Evolutionary conservation across 2,329 filamentous ascomycete species (phyloP), one percentile per base, ranked within the genome.

Genomic region (Epichloe elymi): DNA sequence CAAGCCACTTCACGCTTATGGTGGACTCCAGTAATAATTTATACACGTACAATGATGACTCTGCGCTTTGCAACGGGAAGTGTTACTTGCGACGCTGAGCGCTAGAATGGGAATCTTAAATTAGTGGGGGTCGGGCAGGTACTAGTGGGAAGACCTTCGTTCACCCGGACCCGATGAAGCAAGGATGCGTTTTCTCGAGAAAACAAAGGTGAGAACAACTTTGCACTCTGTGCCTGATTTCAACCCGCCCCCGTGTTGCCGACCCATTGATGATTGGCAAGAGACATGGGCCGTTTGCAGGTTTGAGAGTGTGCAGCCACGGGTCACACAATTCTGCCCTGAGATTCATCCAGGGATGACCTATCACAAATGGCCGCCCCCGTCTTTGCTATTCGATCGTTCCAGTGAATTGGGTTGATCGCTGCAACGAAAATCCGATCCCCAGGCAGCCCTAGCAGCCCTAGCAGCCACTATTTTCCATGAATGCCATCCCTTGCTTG

Each of bases 141-240:
- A 37, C 23, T 37, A 41, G 42, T 42, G 45, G 7, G 17, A 33
- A 35, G 15, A 41, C 20, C 40, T 42, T 42, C 42, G 30, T 39
- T 50, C 44, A 43, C 17, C 20, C 20, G 26, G 26, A 14, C 47
- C 37, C n/a, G 15, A 36, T 49, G 30, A 12, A 55, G 58, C 20
- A 56, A 56, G 43, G 57, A 48, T 44, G 41, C 42, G 53, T 58
- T 58, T 30, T 50, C 56, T 57, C 57, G 56, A 53, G 57, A 36
- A 45, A 59, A 58, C 56, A 57, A 56, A 47, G 48, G 26, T 26
- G 48, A 43, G 49, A 51, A 17, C n/a, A 45, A 45, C 23, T 8
- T 6, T 35, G 17, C 23, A 26, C 37, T 20, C n/a, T 47, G 6
- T 47, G 11, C 45, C n/a, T 47, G 33, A n/a, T 19, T 20, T 23